Conservation (phyloP, 768 basidiomycete species). For the Mycena leptocephala region DNA sequence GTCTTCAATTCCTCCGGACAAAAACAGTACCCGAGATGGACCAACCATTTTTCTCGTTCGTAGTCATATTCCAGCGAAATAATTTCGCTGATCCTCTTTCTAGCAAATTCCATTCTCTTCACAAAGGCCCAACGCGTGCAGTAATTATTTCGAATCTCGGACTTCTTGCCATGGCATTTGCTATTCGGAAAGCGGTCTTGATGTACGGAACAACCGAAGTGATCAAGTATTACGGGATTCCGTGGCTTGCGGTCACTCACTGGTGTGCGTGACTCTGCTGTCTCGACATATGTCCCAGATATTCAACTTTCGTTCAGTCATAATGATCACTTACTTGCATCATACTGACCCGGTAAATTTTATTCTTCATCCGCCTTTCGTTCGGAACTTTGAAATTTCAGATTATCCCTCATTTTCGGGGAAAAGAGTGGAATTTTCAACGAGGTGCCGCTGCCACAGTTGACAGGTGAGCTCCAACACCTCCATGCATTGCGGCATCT, state of each 20-base stretch:
- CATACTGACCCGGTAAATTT: slow-evolving; percentile 67
- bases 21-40: slow-evolving; percentile 55
- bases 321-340: slow-evolving; percentile 71
- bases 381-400: not conserved
- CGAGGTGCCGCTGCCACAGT: slow-evolving; percentile 66
- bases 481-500: not conserved
- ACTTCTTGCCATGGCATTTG: slow-evolving; percentile 46
- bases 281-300: not conserved
- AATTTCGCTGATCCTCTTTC: not conserved
- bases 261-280: slow-evolving; percentile 23
- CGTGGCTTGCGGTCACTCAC: slow-evolving; percentile 33
- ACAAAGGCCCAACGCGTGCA: slow-evolving; percentile 49
- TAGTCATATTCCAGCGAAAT: not conserved
- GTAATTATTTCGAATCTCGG: slow-evolving; percentile 58
- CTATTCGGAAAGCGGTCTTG: slow-evolving; percentile 39
- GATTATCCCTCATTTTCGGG: slow-evolving; percentile 63
- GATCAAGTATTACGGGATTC: slow-evolving; percentile 44
- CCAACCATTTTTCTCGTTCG: slow-evolving; percentile 58
- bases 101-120: slow-evolving; percentile 59
- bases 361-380: not conserved
- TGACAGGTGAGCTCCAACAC: slow-evolving; percentile 42
- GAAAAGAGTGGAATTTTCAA: slow-evolving; percentile 61
- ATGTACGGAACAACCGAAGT: slow-evolving; percentile 45
- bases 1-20: slow-evolving; percentile 58
- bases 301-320: slow-evolving; percentile 38